A percentile compares a stretch with the other conserved stretches of the same genome.
Conservation (phyloP, 345 rosid genomes). For the Hibiscus mutabilis region DNA sequence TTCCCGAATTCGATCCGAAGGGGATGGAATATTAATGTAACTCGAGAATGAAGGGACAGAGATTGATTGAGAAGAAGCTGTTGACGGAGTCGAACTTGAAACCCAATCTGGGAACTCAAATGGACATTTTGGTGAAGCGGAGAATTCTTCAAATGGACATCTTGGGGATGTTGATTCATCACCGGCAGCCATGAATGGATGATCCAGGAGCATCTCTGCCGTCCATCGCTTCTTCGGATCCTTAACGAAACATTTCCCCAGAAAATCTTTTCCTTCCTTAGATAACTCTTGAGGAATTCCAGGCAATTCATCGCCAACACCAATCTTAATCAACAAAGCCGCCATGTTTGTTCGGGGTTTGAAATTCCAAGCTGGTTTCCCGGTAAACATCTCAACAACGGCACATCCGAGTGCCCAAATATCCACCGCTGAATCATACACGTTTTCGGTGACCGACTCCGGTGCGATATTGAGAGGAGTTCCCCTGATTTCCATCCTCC, state of each 20-base stretch:
- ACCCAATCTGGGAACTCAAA: constrained; percentile 42
- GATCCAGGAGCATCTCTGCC: constrained; percentile 69
- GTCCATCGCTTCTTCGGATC: constrained; percentile 61
- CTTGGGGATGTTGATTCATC: constrained; percentile 12
- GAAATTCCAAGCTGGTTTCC: constrained; percentile 54
- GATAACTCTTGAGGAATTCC: constrained; percentile 49
- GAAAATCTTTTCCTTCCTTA: constrained; percentile 65
- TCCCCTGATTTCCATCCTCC: constrained; percentile 43
- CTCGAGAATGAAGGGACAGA: constrained; percentile 13
- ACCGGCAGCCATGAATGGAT: constrained; percentile 49
- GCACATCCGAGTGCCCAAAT: constrained; percentile 92
- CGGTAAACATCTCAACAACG: constrained; percentile 70
- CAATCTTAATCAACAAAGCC: constrained; percentile 51
- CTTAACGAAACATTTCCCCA: constrained; percentile 51
- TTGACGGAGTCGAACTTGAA: constrained; percentile 30
- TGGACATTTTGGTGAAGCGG: constrained; percentile 37
- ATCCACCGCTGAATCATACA: constrained; percentile 58
- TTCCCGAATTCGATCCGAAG: constrained; percentile 24
- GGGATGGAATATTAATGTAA: constrained; percentile 5
- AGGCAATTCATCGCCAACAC: constrained; percentile 51
- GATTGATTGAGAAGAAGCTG: neutral
- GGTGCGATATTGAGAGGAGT: constrained; percentile 81
- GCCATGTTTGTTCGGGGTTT: constrained; percentile 25
- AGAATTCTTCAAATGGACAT: neutral
- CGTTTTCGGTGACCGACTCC: constrained; percentile 51